Evolutionary conservation across 495 filamentous ascomycete genomes (phyloP).

Genomic region (Baudoinia panamericana): DNA sequence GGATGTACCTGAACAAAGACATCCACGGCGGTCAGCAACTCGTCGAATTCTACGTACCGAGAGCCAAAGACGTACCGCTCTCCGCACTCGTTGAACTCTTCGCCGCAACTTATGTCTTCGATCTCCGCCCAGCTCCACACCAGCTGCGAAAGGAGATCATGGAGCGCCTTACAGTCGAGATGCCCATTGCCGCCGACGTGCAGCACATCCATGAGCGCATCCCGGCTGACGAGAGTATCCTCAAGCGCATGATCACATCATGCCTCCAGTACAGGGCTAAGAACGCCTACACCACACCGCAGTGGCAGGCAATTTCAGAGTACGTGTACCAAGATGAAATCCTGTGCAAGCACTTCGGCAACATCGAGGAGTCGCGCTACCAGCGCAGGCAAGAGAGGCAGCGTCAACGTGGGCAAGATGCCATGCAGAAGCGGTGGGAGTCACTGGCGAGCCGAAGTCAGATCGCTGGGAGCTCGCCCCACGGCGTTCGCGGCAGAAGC

Average conservation of each 20-base stretch:
- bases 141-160: neutral
- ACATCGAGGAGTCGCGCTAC: neutral
- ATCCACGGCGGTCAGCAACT: neutral
- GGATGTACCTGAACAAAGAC: conserved; percentile 3
- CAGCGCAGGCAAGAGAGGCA: neutral
- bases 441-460: neutral
- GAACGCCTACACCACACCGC: neutral
- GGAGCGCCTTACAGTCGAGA: neutral
- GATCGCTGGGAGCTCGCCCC: too few species aligned
- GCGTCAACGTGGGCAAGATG: neutral
- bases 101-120: neutral
- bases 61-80: neutral
- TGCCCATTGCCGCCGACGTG: neutral
- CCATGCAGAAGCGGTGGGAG: neutral
- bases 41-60: neutral
- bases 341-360: conserved; percentile 1
- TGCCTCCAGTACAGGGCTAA: neutral
- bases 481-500: too few species aligned
- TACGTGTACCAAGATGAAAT: neutral
- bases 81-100: neutral
- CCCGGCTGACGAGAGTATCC: neutral
- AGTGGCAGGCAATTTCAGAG: neutral
- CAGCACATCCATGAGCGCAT: neutral
- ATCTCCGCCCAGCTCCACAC: neutral
- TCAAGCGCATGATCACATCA: conserved; percentile 5